A percentile compares a stretch with the other conserved stretches of the same genome.
These are phyloP conservation scores for Tieghemiomyces parasiticus DNA, from an alignment of 192 early-diverging fungal genomes.

Conservation along the genomic window DNA sequence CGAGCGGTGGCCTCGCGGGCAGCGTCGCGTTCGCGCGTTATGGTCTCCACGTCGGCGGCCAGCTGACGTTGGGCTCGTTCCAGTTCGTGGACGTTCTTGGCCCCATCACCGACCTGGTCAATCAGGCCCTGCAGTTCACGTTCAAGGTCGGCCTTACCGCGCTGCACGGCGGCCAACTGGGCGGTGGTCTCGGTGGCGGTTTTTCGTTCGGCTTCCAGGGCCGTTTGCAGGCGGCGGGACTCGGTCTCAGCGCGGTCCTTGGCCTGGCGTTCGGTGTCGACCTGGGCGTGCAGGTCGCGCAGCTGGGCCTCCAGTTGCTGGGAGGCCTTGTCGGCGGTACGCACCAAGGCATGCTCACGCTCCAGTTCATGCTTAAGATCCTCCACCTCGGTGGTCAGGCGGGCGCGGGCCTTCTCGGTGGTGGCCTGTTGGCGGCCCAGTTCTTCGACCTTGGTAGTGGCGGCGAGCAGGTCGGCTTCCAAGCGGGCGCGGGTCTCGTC, in stretches of 20 bases:
- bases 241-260: conserved; percentile 43
- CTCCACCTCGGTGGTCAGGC: conserved; percentile 55
- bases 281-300: conserved; percentile 18
- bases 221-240: conserved; percentile 37
- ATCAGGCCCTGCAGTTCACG: conserved; percentile 47
- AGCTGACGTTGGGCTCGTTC: conserved; percentile 48
- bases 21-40: conserved; percentile 31
- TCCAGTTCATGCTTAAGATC: conserved; percentile 60
- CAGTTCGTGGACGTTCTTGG: conserved; percentile 57
- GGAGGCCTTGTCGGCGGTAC: conserved; percentile 12
- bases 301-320: conserved; percentile 13
- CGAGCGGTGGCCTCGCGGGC: conserved; percentile 50
- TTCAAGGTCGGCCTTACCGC: conserved; percentile 49
- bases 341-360: conserved; percentile 45
- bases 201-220: conserved; percentile 35
- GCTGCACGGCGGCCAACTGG: conserved; percentile 34
- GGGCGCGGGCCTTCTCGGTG: conserved; percentile 53
- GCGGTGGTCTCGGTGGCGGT: conserved; percentile 40
- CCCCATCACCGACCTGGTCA: conserved; percentile 58
- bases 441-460: conserved; percentile 45
- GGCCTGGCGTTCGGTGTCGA: conserved; percentile 41
- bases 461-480: conserved; percentile 46
- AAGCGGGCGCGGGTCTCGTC: conserved; percentile 37
- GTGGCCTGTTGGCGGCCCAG: conserved; percentile 34
- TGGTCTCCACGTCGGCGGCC: conserved; percentile 38